These are phyloP conservation scores for Argentina anserina DNA, from an alignment of 306 rosid genomes.

Conservation along the genomic window DNA sequence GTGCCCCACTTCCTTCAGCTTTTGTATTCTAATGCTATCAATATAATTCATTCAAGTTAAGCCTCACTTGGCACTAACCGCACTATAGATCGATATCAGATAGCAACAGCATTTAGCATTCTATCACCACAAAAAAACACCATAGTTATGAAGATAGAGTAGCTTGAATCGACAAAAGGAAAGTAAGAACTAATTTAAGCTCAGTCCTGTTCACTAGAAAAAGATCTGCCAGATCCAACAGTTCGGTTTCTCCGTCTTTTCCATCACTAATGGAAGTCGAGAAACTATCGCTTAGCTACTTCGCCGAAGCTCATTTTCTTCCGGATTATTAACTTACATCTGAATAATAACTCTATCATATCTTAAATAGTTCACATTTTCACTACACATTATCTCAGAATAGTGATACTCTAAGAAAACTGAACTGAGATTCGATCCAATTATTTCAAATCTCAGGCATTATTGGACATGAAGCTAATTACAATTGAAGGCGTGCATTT, in stretches of 20 bases:
- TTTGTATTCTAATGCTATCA: no score
- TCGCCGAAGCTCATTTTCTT: background rate
- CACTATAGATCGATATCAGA: background rate
- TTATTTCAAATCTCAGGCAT: background rate
- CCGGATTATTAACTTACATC: background rate
- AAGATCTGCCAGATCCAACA: constrained; percentile 2
- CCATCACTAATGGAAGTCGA: background rate
- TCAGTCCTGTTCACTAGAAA: background rate
- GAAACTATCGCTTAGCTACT: background rate
- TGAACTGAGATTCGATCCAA: background rate
- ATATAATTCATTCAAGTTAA: no score
- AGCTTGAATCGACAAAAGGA: background rate
- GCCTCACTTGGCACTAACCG: no score
- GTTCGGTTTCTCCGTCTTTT: background rate
- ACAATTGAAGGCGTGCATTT: background rate
- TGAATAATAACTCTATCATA: no score
- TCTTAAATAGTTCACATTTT: no score
- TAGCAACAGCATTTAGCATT: background rate
- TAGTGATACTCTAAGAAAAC: background rate
- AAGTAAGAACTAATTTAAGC: background rate
- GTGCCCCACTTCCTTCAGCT: no score
- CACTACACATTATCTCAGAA: constrained; percentile 8
- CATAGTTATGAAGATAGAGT: background rate
- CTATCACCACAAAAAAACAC: background rate
- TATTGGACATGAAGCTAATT: background rate